Conservation (phyloP, 306 rosid species). For the Quillaja saponaria region DNA sequence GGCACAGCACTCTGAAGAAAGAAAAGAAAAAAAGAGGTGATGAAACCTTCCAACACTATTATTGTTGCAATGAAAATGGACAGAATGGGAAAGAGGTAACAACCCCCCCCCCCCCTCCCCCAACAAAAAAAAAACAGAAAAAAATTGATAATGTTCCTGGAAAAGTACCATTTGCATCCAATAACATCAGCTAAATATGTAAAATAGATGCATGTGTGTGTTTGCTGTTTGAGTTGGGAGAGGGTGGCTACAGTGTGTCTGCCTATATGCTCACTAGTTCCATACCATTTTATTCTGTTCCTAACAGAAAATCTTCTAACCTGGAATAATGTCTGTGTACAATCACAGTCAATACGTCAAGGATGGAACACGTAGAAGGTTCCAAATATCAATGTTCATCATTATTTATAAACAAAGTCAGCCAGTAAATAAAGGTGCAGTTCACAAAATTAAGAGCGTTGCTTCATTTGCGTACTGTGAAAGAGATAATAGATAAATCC, state of each 20-base stretch:
- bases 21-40: constrained; percentile 7
- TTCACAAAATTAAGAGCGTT: background rate
- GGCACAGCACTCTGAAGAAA: constrained; percentile 65
- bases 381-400: background rate
- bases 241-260: too few relatives aligned
- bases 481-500: constrained; percentile 4
- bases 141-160: too few relatives aligned
- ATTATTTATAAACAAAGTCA: constrained; percentile 1
- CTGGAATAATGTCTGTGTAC: background rate
- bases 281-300: constrained; percentile 19
- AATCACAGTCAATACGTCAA: background rate
- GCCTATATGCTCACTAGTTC: too few relatives aligned
- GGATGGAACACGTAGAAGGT: background rate
- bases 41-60: background rate
- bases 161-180: too few relatives aligned
- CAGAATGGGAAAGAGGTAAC: too few relatives aligned
- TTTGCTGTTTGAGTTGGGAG: too few relatives aligned
- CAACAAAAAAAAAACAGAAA: too few relatives aligned
- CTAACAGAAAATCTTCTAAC: background rate
- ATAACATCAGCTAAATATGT: too few relatives aligned
- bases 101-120: too few relatives aligned
- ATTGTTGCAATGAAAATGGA: background rate
- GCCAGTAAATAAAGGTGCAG: constrained; percentile 1
- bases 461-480: background rate
- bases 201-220: background rate